Evolutionary conservation across 2,329 filamentous ascomycete genomes (phyloP).

Genomic region (Aspergillus sergii): DNA sequence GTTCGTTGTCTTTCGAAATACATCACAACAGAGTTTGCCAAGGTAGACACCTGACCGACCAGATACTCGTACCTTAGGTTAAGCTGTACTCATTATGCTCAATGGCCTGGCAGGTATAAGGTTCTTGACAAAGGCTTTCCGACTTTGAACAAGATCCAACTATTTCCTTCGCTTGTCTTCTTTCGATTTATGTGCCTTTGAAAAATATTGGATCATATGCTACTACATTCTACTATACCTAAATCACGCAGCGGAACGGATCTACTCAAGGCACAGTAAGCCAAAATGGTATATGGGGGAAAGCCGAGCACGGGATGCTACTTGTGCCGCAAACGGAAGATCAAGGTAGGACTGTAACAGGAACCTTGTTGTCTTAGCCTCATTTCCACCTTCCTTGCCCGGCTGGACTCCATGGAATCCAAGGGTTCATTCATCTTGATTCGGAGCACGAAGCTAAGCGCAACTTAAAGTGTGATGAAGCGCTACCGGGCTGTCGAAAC

Average conservation of each 20-base stretch:
- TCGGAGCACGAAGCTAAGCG: slow-evolving; percentile 15
- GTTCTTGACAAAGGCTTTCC: slow-evolving; percentile 5
- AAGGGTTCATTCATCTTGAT: neutral
- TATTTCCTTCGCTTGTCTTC: neutral
- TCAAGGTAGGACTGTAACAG: slow-evolving; percentile 35
- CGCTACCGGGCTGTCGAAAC: slow-evolving; percentile 38
- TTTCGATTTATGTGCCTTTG: neutral
- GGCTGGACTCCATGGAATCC: neutral
- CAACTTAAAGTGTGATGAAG: slow-evolving; percentile 40
- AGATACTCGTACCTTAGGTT: neutral
- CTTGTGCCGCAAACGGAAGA: slow-evolving; percentile 43
- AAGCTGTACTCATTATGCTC: slow-evolving; percentile 12
- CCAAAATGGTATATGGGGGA: slow-evolving; percentile 44
- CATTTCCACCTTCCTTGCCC: neutral
- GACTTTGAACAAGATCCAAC: neutral
- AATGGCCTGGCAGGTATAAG: slow-evolving; percentile 12
- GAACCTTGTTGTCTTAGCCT: neutral
- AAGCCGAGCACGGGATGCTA: slow-evolving; percentile 44
- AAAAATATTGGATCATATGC: neutral
- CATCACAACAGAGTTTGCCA: neutral
- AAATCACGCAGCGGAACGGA: neutral
- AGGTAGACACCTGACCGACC: neutral
- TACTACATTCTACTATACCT: neutral
- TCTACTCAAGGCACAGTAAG: neutral
- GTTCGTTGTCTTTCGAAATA: neutral